Evolutionary conservation across 108 stramenopile species (phyloP).

Genomic region (Nitzschia sp.): DNA sequence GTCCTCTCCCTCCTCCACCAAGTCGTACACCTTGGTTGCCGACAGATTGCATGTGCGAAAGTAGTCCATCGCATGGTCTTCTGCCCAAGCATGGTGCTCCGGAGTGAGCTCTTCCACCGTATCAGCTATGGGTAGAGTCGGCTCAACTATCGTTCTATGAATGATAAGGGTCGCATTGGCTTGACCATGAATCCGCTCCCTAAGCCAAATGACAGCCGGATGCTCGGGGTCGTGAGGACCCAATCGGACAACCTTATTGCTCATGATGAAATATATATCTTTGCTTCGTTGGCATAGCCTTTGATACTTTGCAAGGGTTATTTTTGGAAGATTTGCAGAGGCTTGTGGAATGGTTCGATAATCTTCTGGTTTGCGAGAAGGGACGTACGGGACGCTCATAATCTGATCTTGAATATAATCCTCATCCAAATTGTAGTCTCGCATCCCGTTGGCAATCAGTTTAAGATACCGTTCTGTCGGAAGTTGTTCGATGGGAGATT

Average conservation of each 20-base stretch:
- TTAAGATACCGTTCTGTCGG: conserved; percentile 41
- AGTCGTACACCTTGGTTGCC: conserved; percentile 10
- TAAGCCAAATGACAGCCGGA: conserved; percentile 21
- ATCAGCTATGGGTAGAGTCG: conserved; percentile 17
- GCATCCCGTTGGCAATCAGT: conserved; percentile 31
- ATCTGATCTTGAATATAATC: conserved; percentile 31
- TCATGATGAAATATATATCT: conserved; percentile 25
- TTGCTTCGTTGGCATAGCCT: conserved; percentile 9
- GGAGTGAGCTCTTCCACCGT: conserved; percentile 24
- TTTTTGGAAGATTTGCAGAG: not conserved
- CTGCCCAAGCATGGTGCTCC: conserved; percentile 23
- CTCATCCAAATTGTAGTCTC: conserved; percentile 14
- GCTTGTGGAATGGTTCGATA: conserved; percentile 23
- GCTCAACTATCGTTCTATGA: conserved; percentile 23
- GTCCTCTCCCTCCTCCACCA: not conserved
- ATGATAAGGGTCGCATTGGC: conserved; percentile 14
- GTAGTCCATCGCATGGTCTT: conserved; percentile 14
- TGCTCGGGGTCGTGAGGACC: conserved; percentile 16
- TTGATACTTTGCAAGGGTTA: conserved; percentile 16
- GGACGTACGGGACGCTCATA: conserved; percentile 17
- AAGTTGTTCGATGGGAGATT: conserved; percentile 7
- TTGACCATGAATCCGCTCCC: conserved; percentile 15
- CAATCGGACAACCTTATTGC: conserved; percentile 10
- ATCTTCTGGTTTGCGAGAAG: conserved; percentile 1
- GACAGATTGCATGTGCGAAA: conserved; percentile 20